Conservation (phyloP, 2,329 filamentous ascomycete species). For the Epichloe sp. region DNA sequence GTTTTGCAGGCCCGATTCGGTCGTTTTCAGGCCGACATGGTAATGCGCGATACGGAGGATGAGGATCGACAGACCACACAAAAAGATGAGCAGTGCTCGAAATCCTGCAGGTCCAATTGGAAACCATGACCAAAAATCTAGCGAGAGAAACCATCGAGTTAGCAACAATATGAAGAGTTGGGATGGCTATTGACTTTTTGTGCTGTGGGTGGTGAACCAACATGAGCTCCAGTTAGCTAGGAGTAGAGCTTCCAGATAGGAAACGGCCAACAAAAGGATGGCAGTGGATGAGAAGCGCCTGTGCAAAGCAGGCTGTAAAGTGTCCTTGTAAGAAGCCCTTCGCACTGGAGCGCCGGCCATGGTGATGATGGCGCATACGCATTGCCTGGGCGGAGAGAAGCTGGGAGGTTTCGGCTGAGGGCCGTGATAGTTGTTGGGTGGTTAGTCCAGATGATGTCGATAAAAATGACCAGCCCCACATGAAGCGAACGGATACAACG, state of each 20-base stretch:
- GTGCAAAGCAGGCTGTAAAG: conserved; percentile 79
- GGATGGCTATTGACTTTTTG: not conserved
- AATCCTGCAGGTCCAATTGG: conserved; percentile 64
- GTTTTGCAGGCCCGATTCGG: conserved; percentile 52
- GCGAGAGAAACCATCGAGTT: not conserved
- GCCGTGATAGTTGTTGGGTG: not conserved
- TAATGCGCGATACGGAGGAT: conserved; percentile 76
- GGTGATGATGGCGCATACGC: conserved; percentile 36
- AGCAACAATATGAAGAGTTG: not conserved
- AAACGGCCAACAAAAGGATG: conserved; percentile 52
- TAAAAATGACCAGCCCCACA: conserved; percentile 16
- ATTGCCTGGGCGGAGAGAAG: conserved; percentile 8
- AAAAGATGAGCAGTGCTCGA: conserved; percentile 62
- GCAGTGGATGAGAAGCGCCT: conserved; percentile 73
- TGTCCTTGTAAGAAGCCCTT: conserved; percentile 66
- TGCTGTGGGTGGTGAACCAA: conserved; percentile 27
- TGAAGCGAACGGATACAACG: too few relatives aligned
- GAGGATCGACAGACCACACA: conserved; percentile 64
- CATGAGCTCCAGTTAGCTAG: conserved; percentile 58
- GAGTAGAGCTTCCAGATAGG: conserved; percentile 59
- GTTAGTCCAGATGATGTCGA: conserved; percentile 12
- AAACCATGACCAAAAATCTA: conserved; percentile 79
- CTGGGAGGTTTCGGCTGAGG: conserved; percentile 3
- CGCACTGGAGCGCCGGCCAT: conserved; percentile 42
- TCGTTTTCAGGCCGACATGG: conserved; percentile 61